Conservation (phyloP, 2,329 filamentous ascomycete species). For the Colletotrichum cordylinicola region DNA sequence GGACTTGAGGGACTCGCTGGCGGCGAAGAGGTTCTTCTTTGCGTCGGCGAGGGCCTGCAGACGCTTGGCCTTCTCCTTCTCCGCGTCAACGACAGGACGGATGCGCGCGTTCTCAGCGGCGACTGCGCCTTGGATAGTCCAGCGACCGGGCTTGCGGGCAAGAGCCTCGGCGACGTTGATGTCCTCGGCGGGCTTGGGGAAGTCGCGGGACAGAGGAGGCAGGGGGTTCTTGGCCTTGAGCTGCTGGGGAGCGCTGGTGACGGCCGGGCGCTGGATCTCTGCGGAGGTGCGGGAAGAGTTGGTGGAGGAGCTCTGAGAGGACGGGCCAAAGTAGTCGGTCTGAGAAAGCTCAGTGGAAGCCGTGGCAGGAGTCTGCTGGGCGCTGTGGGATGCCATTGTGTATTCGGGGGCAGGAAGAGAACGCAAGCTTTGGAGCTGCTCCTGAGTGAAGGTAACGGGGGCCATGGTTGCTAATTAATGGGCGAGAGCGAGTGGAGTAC, state of each 20-base stretch:
- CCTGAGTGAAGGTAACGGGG: constrained; percentile 6
- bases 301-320: constrained; percentile 5
- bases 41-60: constrained; percentile 48
- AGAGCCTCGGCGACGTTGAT: constrained; percentile 49
- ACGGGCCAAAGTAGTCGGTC: constrained; percentile 8
- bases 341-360: constrained; percentile 13
- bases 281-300: constrained; percentile 17
- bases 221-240: constrained; percentile 35
- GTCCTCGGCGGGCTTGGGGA: constrained; percentile 44
- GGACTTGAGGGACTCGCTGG: constrained; percentile 29
- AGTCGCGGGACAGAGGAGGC: constrained; percentile 38
- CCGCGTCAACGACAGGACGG: constrained; percentile 28
- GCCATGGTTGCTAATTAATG: constrained; percentile 11
- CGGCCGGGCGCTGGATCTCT: constrained; percentile 5
- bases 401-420: constrained; percentile 24
- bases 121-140: constrained; percentile 42
- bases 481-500: background rate
- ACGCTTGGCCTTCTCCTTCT: constrained; percentile 37
- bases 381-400: constrained; percentile 8
- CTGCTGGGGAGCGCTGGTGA: background rate
- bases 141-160: constrained; percentile 47
- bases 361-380: background rate
- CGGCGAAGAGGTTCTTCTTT: constrained; percentile 52
- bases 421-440: constrained; percentile 27
- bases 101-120: constrained; percentile 32